Conservation (phyloP, 148 eudicot species). For the Camellia sinensis region DNA sequence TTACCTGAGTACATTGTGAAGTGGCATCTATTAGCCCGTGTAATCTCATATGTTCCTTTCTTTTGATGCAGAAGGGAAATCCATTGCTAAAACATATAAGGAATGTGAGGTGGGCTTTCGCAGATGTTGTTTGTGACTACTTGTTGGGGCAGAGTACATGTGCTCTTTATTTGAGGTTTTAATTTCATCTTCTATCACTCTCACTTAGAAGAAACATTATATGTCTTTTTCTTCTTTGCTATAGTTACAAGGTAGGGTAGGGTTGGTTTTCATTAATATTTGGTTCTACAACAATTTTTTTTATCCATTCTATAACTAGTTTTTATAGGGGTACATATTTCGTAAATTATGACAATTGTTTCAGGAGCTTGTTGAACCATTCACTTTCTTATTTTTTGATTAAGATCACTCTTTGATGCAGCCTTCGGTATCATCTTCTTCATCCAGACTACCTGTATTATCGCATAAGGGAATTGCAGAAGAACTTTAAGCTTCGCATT, state of each 20-base stretch:
- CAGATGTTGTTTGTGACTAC: conserved; percentile 76
- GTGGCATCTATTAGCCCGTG: not conserved
- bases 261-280: not conserved
- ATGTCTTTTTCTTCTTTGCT: too few species aligned
- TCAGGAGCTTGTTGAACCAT: not conserved
- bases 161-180: conserved; percentile 87
- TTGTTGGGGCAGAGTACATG: conserved; percentile 75
- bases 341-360: not conserved
- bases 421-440: conserved; percentile 90
- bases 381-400: not conserved
- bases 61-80: conserved; percentile 80
- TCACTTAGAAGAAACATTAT: too few species aligned
- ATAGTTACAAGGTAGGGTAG: too few species aligned
- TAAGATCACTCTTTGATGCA: conserved; percentile 30
- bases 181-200: not conserved
- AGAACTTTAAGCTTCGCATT: conserved; percentile 82
- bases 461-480: conserved; percentile 87
- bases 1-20: not conserved
- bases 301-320: not conserved
- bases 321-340: not conserved
- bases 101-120: conserved; percentile 88
- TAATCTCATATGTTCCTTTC: not conserved
- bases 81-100: conserved; percentile 91
- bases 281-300: too few species aligned
- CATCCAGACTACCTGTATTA: conserved; percentile 91